These are phyloP conservation scores for Cylindrodendrum hubeiense DNA, from an alignment of 2,329 filamentous ascomycete species.

Conservation along the genomic window DNA sequence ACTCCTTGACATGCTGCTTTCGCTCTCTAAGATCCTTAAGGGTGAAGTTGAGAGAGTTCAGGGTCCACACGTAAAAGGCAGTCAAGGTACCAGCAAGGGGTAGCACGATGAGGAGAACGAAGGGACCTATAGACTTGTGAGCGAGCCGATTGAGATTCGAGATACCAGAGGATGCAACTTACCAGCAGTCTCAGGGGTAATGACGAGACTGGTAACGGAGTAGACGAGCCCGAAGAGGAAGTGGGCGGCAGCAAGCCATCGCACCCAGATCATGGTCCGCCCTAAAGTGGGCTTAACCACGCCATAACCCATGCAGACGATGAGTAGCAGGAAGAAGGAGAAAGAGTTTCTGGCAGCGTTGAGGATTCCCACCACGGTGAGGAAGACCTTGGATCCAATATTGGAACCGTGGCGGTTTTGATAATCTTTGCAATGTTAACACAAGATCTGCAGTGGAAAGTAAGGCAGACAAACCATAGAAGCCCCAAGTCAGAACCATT, in stretches of 20 bases:
- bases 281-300: constrained; percentile 95
- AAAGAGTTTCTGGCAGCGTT: constrained; percentile 97
- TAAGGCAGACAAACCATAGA: constrained; percentile 76
- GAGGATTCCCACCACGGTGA: constrained; percentile 91
- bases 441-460: not conserved
- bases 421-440: constrained; percentile 74
- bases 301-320: constrained; percentile 99
- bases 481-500: constrained; percentile 99
- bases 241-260: constrained; percentile 90
- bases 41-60: constrained; percentile 93
- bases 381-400: constrained; percentile 83
- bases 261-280: constrained; percentile 93
- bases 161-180: constrained; percentile 43
- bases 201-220: constrained; percentile 86
- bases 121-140: constrained; percentile 69
- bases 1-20: constrained; percentile 91
- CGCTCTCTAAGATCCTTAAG: constrained; percentile 96
- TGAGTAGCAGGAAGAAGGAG: constrained; percentile 96
- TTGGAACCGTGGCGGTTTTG: constrained; percentile 92
- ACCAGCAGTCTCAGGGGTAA: constrained; percentile 88
- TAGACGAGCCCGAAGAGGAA: constrained; percentile 97
- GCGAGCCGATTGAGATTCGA: not conserved
- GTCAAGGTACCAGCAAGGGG: constrained; percentile 93
- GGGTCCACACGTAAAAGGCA: constrained; percentile 98
- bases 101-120: constrained; percentile 92